Conservation (phyloP, 768 basidiomycete genomes). For the Pleurotus tuber-regium region DNA sequence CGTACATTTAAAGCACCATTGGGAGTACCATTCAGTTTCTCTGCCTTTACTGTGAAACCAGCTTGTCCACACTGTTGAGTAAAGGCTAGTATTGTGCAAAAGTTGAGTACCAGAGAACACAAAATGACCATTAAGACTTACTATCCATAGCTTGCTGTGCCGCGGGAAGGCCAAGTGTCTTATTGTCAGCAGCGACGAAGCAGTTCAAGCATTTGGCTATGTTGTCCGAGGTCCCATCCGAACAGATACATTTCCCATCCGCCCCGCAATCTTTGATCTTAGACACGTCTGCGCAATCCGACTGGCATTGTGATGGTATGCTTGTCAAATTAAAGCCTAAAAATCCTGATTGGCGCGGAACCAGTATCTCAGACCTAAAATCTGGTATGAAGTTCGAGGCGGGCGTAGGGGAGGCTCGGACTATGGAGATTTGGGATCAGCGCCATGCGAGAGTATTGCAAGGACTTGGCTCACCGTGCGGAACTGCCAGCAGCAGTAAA, state of each 20-base stretch:
- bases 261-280: slow-evolving; percentile 8
- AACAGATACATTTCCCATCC: not conserved
- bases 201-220: slow-evolving; percentile 4
- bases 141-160: slow-evolving; percentile 2
- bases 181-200: not conserved
- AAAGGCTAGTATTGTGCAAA: not conserved
- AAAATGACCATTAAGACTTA: not conserved
- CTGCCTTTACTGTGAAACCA: not conserved
- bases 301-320: not conserved
- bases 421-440: not conserved
- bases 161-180: not conserved
- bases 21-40: not conserved
- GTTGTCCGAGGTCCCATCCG: not conserved
- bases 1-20: not conserved
- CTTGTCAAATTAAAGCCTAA: not conserved
- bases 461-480: not conserved
- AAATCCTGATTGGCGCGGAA: slow-evolving; percentile 1
- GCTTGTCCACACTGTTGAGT: not conserved
- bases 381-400: no score
- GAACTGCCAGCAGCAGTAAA: slow-evolving; percentile 4
- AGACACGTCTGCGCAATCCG: not conserved
- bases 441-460: not conserved
- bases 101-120: not conserved
- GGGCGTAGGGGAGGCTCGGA: not conserved
- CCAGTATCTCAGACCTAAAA: not conserved